Evolutionary conservation across 495 filamentous ascomycete species (phyloP).

Genomic region (Penicillium steckii): DNA sequence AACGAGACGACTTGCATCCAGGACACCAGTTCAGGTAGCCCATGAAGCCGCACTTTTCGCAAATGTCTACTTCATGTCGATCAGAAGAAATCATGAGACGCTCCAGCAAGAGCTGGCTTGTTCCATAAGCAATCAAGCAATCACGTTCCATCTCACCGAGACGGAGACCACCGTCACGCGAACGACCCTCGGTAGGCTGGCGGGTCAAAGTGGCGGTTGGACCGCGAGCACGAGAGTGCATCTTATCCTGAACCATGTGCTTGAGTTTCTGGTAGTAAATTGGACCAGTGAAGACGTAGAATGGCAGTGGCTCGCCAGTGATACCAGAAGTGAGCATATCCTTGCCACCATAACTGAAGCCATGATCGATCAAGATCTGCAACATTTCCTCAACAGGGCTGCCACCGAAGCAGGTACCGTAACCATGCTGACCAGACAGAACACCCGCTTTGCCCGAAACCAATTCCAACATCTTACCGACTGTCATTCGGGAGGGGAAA

Average conservation of each 20-base stretch:
- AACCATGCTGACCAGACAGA: conserved; percentile 74
- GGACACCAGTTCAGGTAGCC: conserved; percentile 92
- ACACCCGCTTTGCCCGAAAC: conserved; percentile 93
- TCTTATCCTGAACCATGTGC: conserved; percentile 99
- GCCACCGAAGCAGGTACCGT: conserved; percentile 94
- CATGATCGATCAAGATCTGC: conserved; percentile 74
- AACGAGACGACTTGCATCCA: conserved; percentile 76
- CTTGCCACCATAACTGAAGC: conserved; percentile 94
- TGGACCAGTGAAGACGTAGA: conserved; percentile 97
- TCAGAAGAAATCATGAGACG: conserved; percentile 92
- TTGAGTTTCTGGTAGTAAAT: conserved; percentile 99
- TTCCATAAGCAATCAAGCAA: conserved; percentile 94
- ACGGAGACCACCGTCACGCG: conserved; percentile 85
- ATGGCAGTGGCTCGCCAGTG: conserved; percentile 87
- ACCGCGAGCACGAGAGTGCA: conserved; percentile 91
- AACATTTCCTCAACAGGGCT: conserved; percentile 90
- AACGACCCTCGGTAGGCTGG: conserved; percentile 95
- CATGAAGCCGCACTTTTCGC: conserved; percentile 89
- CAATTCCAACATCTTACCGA: conserved; percentile 96
- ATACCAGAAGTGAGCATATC: conserved; percentile 95
- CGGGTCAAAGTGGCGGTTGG: conserved; percentile 89
- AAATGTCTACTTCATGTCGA: conserved; percentile 86
- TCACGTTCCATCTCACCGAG: conserved; percentile 99
- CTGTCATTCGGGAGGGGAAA: conserved; percentile 99
- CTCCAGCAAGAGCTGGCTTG: conserved; percentile 87